These are phyloP conservation scores for Pyrrhoderma noxium DNA, from an alignment of 1,284 basidiomycete genomes.

Conservation along the genomic window DNA sequence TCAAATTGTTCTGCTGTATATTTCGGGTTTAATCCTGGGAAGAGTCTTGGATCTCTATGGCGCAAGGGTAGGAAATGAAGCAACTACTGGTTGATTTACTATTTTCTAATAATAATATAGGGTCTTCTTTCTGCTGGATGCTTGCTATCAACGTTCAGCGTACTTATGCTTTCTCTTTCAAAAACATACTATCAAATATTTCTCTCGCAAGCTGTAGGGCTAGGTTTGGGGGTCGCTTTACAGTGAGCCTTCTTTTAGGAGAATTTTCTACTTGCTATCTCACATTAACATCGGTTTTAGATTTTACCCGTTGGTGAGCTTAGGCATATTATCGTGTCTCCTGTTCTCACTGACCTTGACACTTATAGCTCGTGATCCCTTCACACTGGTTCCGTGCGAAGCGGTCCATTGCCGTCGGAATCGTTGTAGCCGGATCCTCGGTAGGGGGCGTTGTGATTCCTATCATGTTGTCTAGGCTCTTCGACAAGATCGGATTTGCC, in stretches of 20 bases:
- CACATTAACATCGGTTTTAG: neutral
- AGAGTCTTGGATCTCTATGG: conserved; percentile 17
- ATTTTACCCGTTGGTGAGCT: conserved; percentile 17
- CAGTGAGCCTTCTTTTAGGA: conserved; percentile 11
- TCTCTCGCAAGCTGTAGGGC: conserved; percentile 16
- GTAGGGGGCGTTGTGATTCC: conserved; percentile 41
- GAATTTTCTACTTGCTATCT: neutral
- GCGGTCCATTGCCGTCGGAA: conserved; percentile 42
- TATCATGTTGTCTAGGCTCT: conserved; percentile 43
- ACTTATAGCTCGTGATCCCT: conserved; percentile 15
- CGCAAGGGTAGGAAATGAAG: conserved; percentile 10
- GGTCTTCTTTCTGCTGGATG: conserved; percentile 16
- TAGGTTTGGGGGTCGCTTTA: conserved; percentile 17
- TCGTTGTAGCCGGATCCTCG: conserved; percentile 32
- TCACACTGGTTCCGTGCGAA: conserved; percentile 24
- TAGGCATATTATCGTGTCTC: neutral
- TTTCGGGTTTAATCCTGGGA: conserved; percentile 16
- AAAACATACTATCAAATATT: conserved; percentile 19
- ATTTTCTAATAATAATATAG: conserved; percentile 1
- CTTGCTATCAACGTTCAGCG: conserved; percentile 17
- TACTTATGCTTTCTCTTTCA: conserved; percentile 17
- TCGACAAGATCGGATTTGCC: conserved; percentile 33
- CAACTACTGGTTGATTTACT: neutral
- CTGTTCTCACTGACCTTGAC: neutral
- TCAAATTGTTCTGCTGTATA: conserved; percentile 17